Evolutionary conservation across 2,329 filamentous ascomycete species (phyloP), one percentile per base, ranked within the genome.

Genomic region (Proliferodiscus dingleyae): DNA sequence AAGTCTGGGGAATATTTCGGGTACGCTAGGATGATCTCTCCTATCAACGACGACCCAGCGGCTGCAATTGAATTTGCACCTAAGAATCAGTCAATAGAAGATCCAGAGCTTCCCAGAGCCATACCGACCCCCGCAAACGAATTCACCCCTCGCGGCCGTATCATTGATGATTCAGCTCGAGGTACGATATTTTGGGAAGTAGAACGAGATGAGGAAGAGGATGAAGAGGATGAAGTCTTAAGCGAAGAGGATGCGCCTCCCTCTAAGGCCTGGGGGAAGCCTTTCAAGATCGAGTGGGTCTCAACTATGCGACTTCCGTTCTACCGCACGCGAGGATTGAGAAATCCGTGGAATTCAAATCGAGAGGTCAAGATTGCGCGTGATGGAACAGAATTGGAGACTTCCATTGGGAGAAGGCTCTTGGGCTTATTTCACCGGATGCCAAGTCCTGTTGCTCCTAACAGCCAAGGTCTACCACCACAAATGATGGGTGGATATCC

Each of bases 161-260:
- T 97, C 47, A 91, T 96, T 37, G 89, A 95, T 59, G 91, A 97
- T 63, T 90, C 87, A 3, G 85, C 88, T 1, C 78, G 91, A n/a
- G 91, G 91, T 0, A 96, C 90, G 0, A 95, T 96, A 32, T 97
- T 97, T 60, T 97, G 91, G 91, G 91, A 97, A 64, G 83, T 84
- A 5, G 84, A 91, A 40, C 66, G 73, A 24, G 78, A 79, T 0
- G 81, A 81, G 1, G 60, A 63, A 9, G 69, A 70, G 15, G 61
- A 61, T 5, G 72, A 68, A 7, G 69, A 69, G 16, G 75, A 75
- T n/a, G 72, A 58, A 16, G 49, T 24, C 6, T 42, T 47, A 52
- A 70, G 68, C 58, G 61, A 58, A 6, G 64, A 66, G 5, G 64
- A 67, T 23, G 61, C 64, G 3, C 55, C 58, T 13, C 60, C 66